Base-by-base conservation (phyloP, 441 rosid species). In the Omphalea diandra region DNA sequence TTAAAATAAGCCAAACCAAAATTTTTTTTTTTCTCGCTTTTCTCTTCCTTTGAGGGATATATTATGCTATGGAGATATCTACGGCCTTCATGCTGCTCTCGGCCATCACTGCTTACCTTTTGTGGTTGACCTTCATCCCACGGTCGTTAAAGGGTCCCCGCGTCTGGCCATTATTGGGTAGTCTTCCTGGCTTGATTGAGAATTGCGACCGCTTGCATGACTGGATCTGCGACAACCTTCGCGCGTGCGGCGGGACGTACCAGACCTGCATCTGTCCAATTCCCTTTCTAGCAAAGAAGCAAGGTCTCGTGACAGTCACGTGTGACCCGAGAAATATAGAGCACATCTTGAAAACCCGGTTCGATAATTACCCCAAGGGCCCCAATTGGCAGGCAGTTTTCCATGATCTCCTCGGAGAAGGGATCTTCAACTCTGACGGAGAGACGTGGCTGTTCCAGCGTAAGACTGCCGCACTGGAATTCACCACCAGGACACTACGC, bases 381-480 rank as follows among this genome's bases (percentile, higher is more conserved):
- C 98, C 99, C 3, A 93, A 96, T 3, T 93, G 99, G 98, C 97
- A 95, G 47, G 94, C 92, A 3, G 99, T 93, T 4, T 93, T 95
- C 54, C 98, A 90, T 53, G 99, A 95, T 77, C 83, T 95, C 12
- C 89, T 95, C 4, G 99, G 99, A 17, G 79, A 90, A 67, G 98
- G 99, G 36, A 92, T 95, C 75, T 95, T 95, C 73, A 95, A 95
- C 59, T 90, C 98, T 3, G 98, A 95, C 12, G 97, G 98, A 0
- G 90, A 89, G 82, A 89, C 96, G 80, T 95, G 98, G 99, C 87
- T 87, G 35, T 92, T 88, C 75, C 99, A 93, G 72, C 82, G 99
- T 27, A 95, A 85, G 72, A 95, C 99, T 3, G 98, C 99, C 20
- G 97, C 99, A 10, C 85, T 95, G 69, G 99, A 95, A 75, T 95